Percentiles rank a stretch among this genome's conserved stretches.
Evolutionary conservation across 1,139 yeast genomes (phyloP).

Genomic region (Trichomonascaceae sp.): DNA sequence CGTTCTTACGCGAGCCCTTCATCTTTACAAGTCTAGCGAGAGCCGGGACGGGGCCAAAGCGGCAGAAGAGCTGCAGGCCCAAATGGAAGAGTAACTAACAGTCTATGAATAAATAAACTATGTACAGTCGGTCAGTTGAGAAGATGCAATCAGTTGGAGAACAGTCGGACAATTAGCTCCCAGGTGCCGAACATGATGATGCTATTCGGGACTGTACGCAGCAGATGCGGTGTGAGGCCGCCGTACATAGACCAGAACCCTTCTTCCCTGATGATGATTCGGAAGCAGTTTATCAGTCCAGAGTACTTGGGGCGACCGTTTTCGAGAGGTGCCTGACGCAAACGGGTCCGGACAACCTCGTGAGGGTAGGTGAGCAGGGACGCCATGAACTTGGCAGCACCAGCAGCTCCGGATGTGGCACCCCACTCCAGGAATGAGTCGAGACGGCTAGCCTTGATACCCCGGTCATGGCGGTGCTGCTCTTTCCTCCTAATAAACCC

Average conservation of each 20-base stretch:
- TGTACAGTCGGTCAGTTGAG: conserved; percentile 2
- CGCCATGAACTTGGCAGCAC: conserved; percentile 88
- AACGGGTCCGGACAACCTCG: conserved; percentile 89
- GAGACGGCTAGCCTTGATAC: conserved; percentile 32
- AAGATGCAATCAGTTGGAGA: conserved; percentile 11
- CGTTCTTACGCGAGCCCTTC: too few relatives aligned
- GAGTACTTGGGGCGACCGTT: conserved; percentile 79
- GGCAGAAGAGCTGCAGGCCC: neutral
- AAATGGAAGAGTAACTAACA: neutral
- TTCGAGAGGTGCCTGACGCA: conserved; percentile 83
- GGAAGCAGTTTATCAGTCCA: conserved; percentile 80
- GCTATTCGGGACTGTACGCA: conserved; percentile 95
- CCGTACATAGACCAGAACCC: conserved; percentile 93
- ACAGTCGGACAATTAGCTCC: conserved; percentile 73
- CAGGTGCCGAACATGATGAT: conserved; percentile 99
- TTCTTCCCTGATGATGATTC: conserved; percentile 72
- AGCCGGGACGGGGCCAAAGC: too few relatives aligned
- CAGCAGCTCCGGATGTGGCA: conserved; percentile 96
- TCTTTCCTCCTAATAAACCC: conserved; percentile 46
- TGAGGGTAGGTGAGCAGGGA: conserved; percentile 93
- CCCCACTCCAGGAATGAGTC: conserved; percentile 80
- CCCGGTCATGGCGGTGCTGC: conserved; percentile 30
- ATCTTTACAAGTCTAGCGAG: too few relatives aligned
- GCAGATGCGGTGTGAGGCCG: conserved; percentile 90
- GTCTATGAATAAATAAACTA: neutral